Conservation (phyloP, 2,329 filamentous ascomycete genomes). For the Nothopassalora personata region DNA sequence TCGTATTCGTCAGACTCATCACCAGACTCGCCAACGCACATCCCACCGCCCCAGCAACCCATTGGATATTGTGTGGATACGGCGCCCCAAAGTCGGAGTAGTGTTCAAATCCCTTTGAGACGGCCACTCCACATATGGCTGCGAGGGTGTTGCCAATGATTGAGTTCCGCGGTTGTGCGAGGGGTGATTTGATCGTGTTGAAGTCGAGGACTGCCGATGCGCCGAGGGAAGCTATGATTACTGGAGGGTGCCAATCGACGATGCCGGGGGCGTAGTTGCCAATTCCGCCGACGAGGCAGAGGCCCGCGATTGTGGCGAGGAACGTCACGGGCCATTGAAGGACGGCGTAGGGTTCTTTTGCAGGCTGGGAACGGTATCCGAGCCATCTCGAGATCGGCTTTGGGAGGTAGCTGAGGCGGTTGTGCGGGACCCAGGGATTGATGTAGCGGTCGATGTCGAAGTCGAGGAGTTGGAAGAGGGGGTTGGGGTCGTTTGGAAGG, state of each 20-base stretch:
- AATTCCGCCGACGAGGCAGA: conserved; percentile 40
- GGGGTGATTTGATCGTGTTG: conserved; percentile 42
- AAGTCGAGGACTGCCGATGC: conserved; percentile 46
- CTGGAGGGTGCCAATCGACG: conserved; percentile 36
- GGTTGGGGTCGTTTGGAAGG: background rate
- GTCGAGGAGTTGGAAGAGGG: conserved; percentile 35
- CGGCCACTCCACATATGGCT: conserved; percentile 40
- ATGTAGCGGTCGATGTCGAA: conserved; percentile 75
- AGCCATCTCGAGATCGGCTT: conserved; percentile 62
- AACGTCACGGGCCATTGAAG: conserved; percentile 41
- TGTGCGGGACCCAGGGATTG: conserved; percentile 63
- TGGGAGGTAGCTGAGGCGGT: conserved; percentile 61
- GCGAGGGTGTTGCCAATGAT: conserved; percentile 43
- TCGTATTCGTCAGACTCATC: conserved; percentile 45
- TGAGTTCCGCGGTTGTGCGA: conserved; percentile 45
- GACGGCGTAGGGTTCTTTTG: conserved; percentile 38
- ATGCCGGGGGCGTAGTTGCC: conserved; percentile 38
- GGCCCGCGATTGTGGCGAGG: conserved; percentile 40
- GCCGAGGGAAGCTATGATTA: conserved; percentile 41
- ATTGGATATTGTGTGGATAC: conserved; percentile 31
- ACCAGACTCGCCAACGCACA: conserved; percentile 41
- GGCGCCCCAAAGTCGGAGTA: conserved; percentile 28
- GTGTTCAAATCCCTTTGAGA: conserved; percentile 44
- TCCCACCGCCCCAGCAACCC: conserved; percentile 42
- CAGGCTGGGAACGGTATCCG: conserved; percentile 37